Percentiles rank a stretch among this genome's conserved stretches.
These are phyloP conservation scores for Fraxinus dipetala DNA, from an alignment of 305 asterid genomes.

Conservation along the genomic window DNA sequence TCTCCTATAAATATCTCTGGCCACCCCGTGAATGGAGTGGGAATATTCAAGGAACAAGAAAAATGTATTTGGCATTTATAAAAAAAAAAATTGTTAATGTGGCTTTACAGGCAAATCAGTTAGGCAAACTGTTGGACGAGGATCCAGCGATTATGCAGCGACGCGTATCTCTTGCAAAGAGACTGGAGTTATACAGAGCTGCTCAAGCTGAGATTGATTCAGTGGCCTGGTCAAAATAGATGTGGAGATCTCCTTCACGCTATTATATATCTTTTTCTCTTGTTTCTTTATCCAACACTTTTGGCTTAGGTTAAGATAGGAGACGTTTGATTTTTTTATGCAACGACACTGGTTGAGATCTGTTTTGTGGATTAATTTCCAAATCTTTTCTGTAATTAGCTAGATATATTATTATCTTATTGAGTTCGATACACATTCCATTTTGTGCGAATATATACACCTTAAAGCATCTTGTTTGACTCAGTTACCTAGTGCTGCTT, in stretches of 20 bases:
- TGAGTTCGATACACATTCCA: neutral
- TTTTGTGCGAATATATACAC: neutral
- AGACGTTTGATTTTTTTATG: neutral
- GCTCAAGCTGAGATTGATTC: slow-evolving; percentile 91
- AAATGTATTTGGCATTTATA: neutral
- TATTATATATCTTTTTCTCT: neutral
- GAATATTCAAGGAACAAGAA: neutral
- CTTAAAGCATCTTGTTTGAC: neutral
- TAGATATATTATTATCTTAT: neutral
- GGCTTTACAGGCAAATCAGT: slow-evolving; percentile 58
- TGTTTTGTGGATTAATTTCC: neutral
- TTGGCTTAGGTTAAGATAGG: neutral
- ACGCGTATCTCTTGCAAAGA: slow-evolving; percentile 66
- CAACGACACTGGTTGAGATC: neutral
- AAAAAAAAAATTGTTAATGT: neutral
- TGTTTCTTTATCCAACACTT: neutral
- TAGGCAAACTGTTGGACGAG: slow-evolving; percentile 82
- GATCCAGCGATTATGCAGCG: slow-evolving; percentile 94
- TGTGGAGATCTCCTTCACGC: neutral
- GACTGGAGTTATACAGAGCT: slow-evolving; percentile 86
- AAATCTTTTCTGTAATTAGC: neutral
- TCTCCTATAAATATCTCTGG: neutral
- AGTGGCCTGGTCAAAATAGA: slow-evolving; percentile 88
- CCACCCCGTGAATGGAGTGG: neutral
- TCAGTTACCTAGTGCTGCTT: neutral